phyloP scores from a whole-genome alignment of 192 early-diverging fungal species.

The Rhizoclosmatium sp. region DNA sequence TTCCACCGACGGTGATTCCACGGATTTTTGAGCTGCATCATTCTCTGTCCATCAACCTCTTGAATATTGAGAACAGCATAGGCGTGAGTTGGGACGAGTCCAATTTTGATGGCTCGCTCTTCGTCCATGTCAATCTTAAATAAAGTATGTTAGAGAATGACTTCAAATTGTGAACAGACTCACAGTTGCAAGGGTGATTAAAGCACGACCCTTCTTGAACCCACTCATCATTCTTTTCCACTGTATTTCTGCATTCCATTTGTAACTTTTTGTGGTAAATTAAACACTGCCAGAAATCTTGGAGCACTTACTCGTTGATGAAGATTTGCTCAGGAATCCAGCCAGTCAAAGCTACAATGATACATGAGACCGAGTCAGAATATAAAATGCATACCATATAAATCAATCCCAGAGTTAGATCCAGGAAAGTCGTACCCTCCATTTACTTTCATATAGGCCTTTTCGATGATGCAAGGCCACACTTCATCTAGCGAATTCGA shows the following conservation, averaged over 20 bases:
- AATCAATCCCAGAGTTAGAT: slow-evolving; percentile 92
- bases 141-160: background rate
- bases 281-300: background rate
- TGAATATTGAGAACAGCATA: slow-evolving; percentile 77
- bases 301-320: slow-evolving; percentile 66
- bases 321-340: slow-evolving; percentile 96
- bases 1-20: slow-evolving; percentile 92
- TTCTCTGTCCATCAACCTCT: slow-evolving; percentile 65
- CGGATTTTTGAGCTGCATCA: slow-evolving; percentile 86
- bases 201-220: slow-evolving; percentile 70
- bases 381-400: slow-evolving; percentile 59
- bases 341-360: slow-evolving; percentile 77
- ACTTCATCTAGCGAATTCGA: slow-evolving; percentile 77
- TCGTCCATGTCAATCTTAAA: slow-evolving; percentile 68
- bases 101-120: slow-evolving; percentile 68
- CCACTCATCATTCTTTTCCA: slow-evolving; percentile 80
- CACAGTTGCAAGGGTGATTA: slow-evolving; percentile 87
- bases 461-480: slow-evolving; percentile 90
- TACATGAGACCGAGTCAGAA: background rate
- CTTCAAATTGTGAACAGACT: background rate
- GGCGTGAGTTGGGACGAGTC: slow-evolving; percentile 88
- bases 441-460: slow-evolving; percentile 95
- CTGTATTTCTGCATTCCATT: slow-evolving; percentile 69
- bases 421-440: slow-evolving; percentile 96
- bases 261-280: slow-evolving; percentile 16